phyloP scores from a whole-genome alignment of 1,139 yeast genomes.

The Eremothecium gossypii region DNA sequence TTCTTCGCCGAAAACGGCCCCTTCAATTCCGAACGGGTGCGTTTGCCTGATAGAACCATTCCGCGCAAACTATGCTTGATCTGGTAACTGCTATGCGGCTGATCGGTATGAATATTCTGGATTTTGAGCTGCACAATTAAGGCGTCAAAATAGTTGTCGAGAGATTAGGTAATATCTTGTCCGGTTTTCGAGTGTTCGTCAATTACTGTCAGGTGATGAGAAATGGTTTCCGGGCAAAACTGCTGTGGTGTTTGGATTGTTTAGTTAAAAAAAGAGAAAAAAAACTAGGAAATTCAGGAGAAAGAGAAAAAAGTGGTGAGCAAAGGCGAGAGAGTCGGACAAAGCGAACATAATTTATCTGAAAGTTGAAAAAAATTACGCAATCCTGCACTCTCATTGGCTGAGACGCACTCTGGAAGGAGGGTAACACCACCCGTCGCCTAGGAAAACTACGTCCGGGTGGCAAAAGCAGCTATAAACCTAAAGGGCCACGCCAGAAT shows the following conservation, averaged over 20 bases:
- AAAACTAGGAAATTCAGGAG: conserved; percentile 3
- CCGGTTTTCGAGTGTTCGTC: too few species aligned
- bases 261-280: conserved; percentile 4
- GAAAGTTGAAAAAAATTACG: conserved; percentile 5
- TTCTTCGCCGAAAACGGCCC: conserved; percentile 4
- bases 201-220: background rate
- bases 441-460: conserved; percentile 4
- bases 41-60: conserved; percentile 18
- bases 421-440: conserved; percentile 13
- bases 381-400: conserved; percentile 14
- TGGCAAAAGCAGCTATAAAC: conserved; percentile 4
- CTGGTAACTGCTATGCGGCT: background rate
- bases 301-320: conserved; percentile 16
- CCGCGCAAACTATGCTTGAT: background rate
- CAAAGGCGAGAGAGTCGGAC: conserved; percentile 17
- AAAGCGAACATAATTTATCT: conserved; percentile 12
- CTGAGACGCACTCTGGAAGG: conserved; percentile 2
- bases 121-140: conserved; percentile 33
- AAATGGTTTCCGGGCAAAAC: conserved; percentile 1
- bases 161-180: too few species aligned
- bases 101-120: conserved; percentile 2
- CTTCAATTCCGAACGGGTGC: conserved; percentile 15
- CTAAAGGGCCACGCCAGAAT: background rate
- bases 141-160: conserved; percentile 29
- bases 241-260: conserved; percentile 2